Evolutionary conservation across 1,284 basidiomycete species (phyloP).

Genomic region (Wolfiporia cocos): DNA sequence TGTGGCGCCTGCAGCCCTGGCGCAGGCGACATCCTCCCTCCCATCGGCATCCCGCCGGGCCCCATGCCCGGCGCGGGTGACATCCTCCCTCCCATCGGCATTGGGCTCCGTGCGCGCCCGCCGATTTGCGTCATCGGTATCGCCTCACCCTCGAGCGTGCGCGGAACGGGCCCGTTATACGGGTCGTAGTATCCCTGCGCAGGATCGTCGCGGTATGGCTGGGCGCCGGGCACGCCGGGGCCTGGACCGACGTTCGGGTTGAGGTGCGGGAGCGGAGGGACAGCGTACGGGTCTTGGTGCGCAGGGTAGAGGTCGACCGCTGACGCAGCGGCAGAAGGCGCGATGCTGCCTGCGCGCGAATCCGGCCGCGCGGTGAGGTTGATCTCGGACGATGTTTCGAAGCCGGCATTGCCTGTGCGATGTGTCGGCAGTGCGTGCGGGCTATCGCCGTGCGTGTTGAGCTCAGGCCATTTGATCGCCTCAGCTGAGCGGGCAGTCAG

Average conservation of each 20-base stretch:
- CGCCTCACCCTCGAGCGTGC: constrained; percentile 52
- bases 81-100: constrained; percentile 12
- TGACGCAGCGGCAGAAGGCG: constrained; percentile 40
- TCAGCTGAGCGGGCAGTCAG: constrained; percentile 44
- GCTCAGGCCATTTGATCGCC: constrained; percentile 83
- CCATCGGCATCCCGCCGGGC: background rate
- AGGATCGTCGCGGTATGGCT: constrained; percentile 70
- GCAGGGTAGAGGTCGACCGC: constrained; percentile 36
- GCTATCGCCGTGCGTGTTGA: constrained; percentile 56
- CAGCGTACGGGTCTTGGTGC: constrained; percentile 64
- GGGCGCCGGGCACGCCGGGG: constrained; percentile 16
- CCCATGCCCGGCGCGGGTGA: constrained; percentile 8
- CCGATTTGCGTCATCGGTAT: constrained; percentile 76
- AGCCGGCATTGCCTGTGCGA: constrained; percentile 54
- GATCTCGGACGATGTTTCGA: constrained; percentile 54
- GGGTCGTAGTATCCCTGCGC: constrained; percentile 57
- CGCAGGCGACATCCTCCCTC: background rate
- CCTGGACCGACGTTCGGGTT: constrained; percentile 46
- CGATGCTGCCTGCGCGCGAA: constrained; percentile 30
- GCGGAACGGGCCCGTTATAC: constrained; percentile 66
- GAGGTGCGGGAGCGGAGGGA: constrained; percentile 76
- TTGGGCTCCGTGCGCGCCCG: constrained; percentile 29
- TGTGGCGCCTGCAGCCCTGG: constrained; percentile 19
- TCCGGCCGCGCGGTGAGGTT: constrained; percentile 43
- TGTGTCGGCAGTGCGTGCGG: constrained; percentile 53